Evolutionary conservation across 805 yeast genomes (phyloP).

Genomic region (Saturnispora sekii): DNA sequence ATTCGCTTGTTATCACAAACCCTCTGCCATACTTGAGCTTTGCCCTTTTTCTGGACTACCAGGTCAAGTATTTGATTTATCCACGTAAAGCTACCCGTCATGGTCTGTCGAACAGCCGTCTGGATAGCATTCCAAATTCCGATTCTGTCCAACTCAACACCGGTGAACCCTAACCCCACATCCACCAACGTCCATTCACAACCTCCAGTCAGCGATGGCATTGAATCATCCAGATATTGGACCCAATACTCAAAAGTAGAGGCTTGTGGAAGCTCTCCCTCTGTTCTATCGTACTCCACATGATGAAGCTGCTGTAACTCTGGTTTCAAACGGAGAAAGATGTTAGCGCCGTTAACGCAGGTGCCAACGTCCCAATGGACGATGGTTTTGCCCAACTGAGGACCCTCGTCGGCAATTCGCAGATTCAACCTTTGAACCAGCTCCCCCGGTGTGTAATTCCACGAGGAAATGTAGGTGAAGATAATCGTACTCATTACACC

Average conservation of each 20-base stretch:
- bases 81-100: no score
- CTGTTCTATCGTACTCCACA: constrained; percentile 69
- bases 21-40: no score
- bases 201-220: constrained; percentile 21
- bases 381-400: constrained; percentile 11
- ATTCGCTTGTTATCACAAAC: no score
- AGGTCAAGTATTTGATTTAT: no score
- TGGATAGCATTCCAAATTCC: no score
- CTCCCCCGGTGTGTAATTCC: constrained; percentile 84
- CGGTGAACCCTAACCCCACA: constrained; percentile 31
- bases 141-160: constrained; percentile 12
- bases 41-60: no score
- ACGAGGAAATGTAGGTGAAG: constrained; percentile 54
- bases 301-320: constrained; percentile 11
- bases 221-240: constrained; percentile 26
- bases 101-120: no score
- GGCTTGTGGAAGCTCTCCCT: constrained; percentile 28
- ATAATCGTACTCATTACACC: constrained; percentile 33
- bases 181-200: constrained; percentile 37
- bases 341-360: constrained; percentile 81
- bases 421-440: constrained; percentile 50
- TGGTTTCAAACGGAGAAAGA: constrained; percentile 54
- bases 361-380: constrained; percentile 74
- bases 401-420: constrained; percentile 7
- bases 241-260: constrained; percentile 39